Percentiles rank a stretch among this genome's conserved stretches.
Evolutionary conservation across 2,329 filamentous ascomycete species (phyloP).

Genomic region (Parastagonospora nodorum): DNA sequence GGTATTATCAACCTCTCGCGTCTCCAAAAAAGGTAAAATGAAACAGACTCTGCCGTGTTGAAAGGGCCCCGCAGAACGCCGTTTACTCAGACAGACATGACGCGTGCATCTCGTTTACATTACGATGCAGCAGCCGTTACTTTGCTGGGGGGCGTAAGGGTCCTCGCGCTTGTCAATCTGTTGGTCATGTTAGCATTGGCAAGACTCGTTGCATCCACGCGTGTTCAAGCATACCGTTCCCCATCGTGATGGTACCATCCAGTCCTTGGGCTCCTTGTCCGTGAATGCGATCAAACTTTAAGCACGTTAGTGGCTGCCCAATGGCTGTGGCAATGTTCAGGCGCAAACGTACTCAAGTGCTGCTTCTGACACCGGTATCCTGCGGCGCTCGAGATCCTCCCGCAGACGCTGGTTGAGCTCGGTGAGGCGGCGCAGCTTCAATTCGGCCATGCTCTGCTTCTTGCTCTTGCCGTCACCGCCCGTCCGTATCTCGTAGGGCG

Average conservation of each 20-base stretch:
- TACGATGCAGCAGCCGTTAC: constrained; percentile 88
- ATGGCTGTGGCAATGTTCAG: neutral
- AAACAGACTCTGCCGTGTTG: constrained; percentile 40
- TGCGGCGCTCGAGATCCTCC: constrained; percentile 92
- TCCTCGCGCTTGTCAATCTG: constrained; percentile 92
- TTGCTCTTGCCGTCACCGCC: constrained; percentile 78
- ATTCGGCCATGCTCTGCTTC: constrained; percentile 98
- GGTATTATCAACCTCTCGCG: constrained; percentile 45
- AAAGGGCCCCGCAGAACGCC: constrained; percentile 47
- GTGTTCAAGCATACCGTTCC: constrained; percentile 62
- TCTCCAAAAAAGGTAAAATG: constrained; percentile 33
- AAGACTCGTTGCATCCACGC: too few relatives aligned
- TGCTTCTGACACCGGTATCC: constrained; percentile 94
- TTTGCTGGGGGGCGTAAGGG: constrained; percentile 96
- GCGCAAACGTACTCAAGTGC: constrained; percentile 57
- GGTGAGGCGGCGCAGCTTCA: constrained; percentile 93
- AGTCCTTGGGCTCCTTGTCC: constrained; percentile 91
- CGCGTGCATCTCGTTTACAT: constrained; percentile 66
- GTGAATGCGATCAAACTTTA: constrained; percentile 94
- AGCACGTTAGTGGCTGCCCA: constrained; percentile 26
- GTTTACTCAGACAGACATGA: constrained; percentile 39
- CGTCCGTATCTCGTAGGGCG: constrained; percentile 68
- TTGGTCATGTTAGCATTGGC: constrained; percentile 22
- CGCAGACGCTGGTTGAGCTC: constrained; percentile 95
- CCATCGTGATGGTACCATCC: constrained; percentile 99